phyloP scores from a whole-genome alignment of 805 yeast genomes.

The Saccharomycopsis microspora region DNA sequence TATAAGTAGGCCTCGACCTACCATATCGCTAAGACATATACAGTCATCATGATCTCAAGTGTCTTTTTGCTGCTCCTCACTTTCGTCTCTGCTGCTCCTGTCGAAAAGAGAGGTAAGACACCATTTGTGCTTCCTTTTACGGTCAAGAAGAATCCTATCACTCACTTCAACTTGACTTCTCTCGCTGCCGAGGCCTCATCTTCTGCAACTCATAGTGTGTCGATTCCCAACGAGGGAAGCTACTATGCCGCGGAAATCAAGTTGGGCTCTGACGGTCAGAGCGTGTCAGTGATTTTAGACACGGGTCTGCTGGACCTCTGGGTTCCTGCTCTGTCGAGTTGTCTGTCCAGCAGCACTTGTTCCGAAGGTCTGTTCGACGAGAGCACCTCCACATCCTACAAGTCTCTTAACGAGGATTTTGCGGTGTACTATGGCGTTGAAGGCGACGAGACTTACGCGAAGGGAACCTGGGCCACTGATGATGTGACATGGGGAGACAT shows the following conservation, averaged over 20 bases:
- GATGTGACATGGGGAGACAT: constrained; percentile 13
- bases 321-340: constrained; percentile 17
- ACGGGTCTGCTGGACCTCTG: constrained; percentile 25
- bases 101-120: not conserved
- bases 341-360: constrained; percentile 1
- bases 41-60: too few relatives aligned
- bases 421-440: constrained; percentile 11
- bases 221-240: constrained; percentile 11
- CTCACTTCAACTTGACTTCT: too few relatives aligned
- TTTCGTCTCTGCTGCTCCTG: too few relatives aligned
- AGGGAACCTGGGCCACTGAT: constrained; percentile 30
- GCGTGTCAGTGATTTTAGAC: constrained; percentile 19
- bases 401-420: constrained; percentile 2
- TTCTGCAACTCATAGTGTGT: constrained; percentile 3
- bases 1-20: too few relatives aligned
- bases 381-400: constrained; percentile 1
- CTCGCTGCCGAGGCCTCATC: not conserved
- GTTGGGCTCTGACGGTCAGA: constrained; percentile 20
- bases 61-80: too few relatives aligned
- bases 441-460: constrained; percentile 29
- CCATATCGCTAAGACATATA: too few relatives aligned
- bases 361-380: constrained; percentile 10
- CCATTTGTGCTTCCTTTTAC: not conserved
- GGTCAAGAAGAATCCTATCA: too few relatives aligned
- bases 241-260: constrained; percentile 11